Conservation (phyloP, 495 filamentous ascomycete genomes). For the Trichoderma asperelloides region DNA sequence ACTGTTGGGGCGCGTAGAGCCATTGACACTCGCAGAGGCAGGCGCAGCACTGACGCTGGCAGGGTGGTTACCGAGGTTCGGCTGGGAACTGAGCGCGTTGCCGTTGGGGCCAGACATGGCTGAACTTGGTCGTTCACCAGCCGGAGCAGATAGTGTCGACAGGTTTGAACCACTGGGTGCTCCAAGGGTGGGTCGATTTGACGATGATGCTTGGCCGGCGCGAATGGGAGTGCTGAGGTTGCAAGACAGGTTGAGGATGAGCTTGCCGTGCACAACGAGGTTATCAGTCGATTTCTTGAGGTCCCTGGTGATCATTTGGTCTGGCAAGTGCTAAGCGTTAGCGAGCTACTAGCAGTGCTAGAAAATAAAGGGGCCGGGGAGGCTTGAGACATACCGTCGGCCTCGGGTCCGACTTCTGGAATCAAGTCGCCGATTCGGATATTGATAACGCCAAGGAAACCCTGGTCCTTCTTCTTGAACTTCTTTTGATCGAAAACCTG, state of each 20-base stretch:
- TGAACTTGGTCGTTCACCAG: slow-evolving; percentile 34
- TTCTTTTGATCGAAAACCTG: slow-evolving; percentile 99
- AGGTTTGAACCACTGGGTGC: slow-evolving; percentile 27
- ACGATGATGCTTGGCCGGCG: slow-evolving; percentile 23
- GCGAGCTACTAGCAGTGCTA: neutral
- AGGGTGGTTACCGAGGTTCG: slow-evolving; percentile 27
- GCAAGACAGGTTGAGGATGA: slow-evolving; percentile 91
- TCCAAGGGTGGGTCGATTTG: slow-evolving; percentile 33
- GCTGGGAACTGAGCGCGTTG: slow-evolving; percentile 18
- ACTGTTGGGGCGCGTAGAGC: slow-evolving; percentile 29
- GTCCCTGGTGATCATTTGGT: slow-evolving; percentile 96
- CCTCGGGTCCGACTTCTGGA: slow-evolving; percentile 67
- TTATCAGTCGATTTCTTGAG: slow-evolving; percentile 98
- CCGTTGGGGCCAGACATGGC: slow-evolving; percentile 38
- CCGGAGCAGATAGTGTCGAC: slow-evolving; percentile 21
- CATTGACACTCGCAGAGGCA: slow-evolving; percentile 31
- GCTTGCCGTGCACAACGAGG: slow-evolving; percentile 91
- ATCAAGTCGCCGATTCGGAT: slow-evolving; percentile 89
- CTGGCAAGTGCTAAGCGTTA: slow-evolving; percentile 18
- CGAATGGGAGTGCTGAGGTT: slow-evolving; percentile 52
- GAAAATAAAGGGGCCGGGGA: neutral
- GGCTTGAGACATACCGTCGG: slow-evolving; percentile 63
- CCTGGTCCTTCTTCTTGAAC: slow-evolving; percentile 99
- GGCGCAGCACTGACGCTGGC: slow-evolving; percentile 30
- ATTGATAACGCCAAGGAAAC: slow-evolving; percentile 96